These are phyloP conservation scores for Protea cynaroides DNA, from an alignment of 164 flowering plant species.

Conservation along the genomic window DNA sequence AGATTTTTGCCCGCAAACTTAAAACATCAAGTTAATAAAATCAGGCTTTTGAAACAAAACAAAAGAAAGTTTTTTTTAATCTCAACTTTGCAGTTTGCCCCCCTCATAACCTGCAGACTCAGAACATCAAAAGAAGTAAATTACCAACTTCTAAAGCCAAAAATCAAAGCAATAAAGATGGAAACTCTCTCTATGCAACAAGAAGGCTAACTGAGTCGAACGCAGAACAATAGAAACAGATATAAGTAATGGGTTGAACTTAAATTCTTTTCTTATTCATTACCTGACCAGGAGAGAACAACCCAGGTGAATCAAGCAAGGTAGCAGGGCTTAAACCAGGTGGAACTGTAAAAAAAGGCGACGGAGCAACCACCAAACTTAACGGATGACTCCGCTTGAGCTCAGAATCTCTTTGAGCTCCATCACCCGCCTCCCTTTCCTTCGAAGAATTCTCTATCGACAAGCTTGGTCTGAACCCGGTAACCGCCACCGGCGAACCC, in stretches of 20 bases:
- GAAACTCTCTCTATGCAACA: too few relatives aligned
- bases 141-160: too few relatives aligned
- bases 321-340: constrained; percentile 82
- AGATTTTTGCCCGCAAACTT: neutral
- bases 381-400: constrained; percentile 57
- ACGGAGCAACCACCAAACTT: constrained; percentile 44
- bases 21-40: too few relatives aligned
- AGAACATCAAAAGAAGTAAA: too few relatives aligned
- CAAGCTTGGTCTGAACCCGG: constrained; percentile 4
- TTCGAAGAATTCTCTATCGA: constrained; percentile 6
- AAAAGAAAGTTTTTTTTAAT: too few relatives aligned
- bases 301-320: constrained; percentile 72
- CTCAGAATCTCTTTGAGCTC: constrained; percentile 22
- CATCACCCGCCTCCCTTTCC: constrained; percentile 14
- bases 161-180: too few relatives aligned
- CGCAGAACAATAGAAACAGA: neutral
- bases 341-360: constrained; percentile 56
- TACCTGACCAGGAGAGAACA: constrained; percentile 70
- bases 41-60: too few relatives aligned
- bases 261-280: neutral
- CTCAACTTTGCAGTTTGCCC: too few relatives aligned
- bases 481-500: constrained; percentile 52
- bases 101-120: too few relatives aligned
- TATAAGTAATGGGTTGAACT: neutral
- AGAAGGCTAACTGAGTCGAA: neutral